These are phyloP conservation scores for Coemansia sp. DNA, from an alignment of 192 early-diverging fungal species.

Conservation along the genomic window DNA sequence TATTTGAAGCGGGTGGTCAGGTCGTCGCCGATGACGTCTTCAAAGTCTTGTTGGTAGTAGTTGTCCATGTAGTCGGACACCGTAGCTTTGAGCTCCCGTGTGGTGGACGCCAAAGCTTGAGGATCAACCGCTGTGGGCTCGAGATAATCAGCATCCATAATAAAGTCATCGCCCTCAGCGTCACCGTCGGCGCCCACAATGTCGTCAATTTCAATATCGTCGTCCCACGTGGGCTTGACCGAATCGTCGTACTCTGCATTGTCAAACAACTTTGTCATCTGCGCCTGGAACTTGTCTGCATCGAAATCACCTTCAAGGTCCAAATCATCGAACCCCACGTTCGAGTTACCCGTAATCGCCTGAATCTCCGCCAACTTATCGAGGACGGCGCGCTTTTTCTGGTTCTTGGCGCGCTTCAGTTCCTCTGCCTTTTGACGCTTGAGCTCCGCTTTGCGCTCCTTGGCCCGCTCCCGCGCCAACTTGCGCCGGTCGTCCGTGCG, in stretches of 20 bases:
- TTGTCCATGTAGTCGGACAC: constrained; percentile 81
- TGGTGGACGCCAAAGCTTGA: constrained; percentile 14
- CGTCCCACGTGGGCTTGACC: constrained; percentile 84
- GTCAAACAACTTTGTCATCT: constrained; percentile 79
- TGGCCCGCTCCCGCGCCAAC: constrained; percentile 65
- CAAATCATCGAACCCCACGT: constrained; percentile 70
- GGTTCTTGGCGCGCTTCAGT: constrained; percentile 87
- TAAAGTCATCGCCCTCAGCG: constrained; percentile 58
- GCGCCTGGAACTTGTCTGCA: constrained; percentile 76
- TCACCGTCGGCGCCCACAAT: constrained; percentile 39
- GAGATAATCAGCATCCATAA: constrained; percentile 91
- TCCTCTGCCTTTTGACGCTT: constrained; percentile 76
- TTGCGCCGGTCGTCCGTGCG: constrained; percentile 81
- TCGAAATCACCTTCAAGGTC: constrained; percentile 94
- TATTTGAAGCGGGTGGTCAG: constrained; percentile 91
- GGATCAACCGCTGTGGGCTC: constrained; percentile 60
- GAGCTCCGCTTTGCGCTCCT: constrained; percentile 72
- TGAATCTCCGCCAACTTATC: constrained; percentile 82
- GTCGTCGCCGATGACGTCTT: constrained; percentile 83
- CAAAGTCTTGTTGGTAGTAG: constrained; percentile 88
- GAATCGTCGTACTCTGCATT: constrained; percentile 46
- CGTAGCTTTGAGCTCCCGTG: constrained; percentile 49
- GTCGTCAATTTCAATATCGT: constrained; percentile 79
- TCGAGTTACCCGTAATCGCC: constrained; percentile 75
- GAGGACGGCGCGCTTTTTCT: constrained; percentile 85